Conservation (phyloP, 1,284 basidiomycete genomes). For the Trichosporon ovoides region DNA sequence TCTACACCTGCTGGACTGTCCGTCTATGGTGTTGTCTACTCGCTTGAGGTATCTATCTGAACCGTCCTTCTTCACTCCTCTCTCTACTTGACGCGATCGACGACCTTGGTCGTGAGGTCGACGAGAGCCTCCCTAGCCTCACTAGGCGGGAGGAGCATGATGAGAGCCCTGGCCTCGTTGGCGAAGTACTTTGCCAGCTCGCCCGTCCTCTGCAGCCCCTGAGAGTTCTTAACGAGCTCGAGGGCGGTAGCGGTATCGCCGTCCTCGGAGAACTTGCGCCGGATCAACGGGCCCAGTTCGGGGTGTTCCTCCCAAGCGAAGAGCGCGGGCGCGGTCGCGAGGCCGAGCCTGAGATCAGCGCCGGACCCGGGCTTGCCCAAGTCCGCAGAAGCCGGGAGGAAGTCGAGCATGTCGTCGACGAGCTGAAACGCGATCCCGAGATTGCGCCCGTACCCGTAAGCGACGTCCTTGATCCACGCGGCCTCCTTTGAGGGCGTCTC, state of each 20-base stretch:
- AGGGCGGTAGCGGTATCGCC: constrained; percentile 82
- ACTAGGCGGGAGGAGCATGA: constrained; percentile 71
- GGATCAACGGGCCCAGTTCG: constrained; percentile 69
- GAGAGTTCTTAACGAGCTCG: constrained; percentile 65
- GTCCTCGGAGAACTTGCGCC: constrained; percentile 69
- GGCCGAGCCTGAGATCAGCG: constrained; percentile 77
- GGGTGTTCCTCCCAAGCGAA: constrained; percentile 90
- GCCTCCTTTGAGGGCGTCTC: constrained; percentile 46
- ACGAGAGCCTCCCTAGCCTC: constrained; percentile 68
- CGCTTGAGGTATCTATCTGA: not conserved
- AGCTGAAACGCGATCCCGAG: constrained; percentile 95
- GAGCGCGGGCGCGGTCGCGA: constrained; percentile 88
- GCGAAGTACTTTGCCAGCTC: constrained; percentile 74
- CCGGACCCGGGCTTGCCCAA: constrained; percentile 80
- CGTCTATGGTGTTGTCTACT: not conserved
- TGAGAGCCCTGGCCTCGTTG: constrained; percentile 65
- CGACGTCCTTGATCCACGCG: constrained; percentile 84
- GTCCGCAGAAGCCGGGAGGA: constrained; percentile 61
- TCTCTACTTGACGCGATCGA: constrained; percentile 49
- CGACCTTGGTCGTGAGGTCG: constrained; percentile 48
- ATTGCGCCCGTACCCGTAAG: constrained; percentile 86
- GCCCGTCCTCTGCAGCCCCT: constrained; percentile 72
- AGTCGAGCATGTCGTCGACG: constrained; percentile 87
- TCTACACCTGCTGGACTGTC: not conserved
- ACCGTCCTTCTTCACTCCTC: too few species aligned